Conservation (phyloP, 768 basidiomycete species). For the Tephrocybe sp. region DNA sequence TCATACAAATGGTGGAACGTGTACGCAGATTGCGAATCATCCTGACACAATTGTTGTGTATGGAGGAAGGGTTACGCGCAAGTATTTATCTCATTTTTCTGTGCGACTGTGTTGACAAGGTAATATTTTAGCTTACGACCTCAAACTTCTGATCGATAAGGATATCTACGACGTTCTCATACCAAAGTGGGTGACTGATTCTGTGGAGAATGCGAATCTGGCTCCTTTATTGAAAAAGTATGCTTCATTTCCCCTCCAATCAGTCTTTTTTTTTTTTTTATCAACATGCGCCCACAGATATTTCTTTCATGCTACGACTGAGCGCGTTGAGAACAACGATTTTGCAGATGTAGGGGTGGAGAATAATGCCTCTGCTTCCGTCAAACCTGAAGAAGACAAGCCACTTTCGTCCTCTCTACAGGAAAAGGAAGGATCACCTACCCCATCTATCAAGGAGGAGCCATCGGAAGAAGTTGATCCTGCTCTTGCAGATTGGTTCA, state of each 20-base stretch:
- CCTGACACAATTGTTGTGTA: conserved; percentile 60
- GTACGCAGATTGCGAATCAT: conserved; percentile 59
- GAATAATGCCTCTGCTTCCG: conserved; percentile 15
- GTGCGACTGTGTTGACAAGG: background rate
- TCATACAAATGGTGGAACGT: conserved; percentile 64
- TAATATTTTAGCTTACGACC: conserved; percentile 54
- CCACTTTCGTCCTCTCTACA: background rate
- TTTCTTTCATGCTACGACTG: conserved; percentile 70
- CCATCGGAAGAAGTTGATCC: conserved; percentile 40
- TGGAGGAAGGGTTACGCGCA: conserved; percentile 67
- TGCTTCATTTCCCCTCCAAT: background rate
- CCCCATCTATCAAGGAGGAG: conserved; percentile 14
- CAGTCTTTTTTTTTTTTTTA: background rate
- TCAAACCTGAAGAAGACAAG: conserved; percentile 1
- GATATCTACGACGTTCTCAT: conserved; percentile 69
- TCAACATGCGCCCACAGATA: conserved; percentile 44
- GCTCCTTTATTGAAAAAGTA: conserved; percentile 71
- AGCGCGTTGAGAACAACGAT: conserved; percentile 46
- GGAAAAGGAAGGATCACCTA: background rate
- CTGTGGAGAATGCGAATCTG: conserved; percentile 52
- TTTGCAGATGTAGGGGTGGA: conserved; percentile 42
- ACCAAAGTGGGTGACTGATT: conserved; percentile 82
- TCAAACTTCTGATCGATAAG: conserved; percentile 70
- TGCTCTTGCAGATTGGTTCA: conserved; percentile 58
- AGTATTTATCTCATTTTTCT: conserved; percentile 24